These are phyloP conservation scores for Colletotrichum simmondsii DNA, from an alignment of 2,329 filamentous ascomycete species.

Conservation along the genomic window DNA sequence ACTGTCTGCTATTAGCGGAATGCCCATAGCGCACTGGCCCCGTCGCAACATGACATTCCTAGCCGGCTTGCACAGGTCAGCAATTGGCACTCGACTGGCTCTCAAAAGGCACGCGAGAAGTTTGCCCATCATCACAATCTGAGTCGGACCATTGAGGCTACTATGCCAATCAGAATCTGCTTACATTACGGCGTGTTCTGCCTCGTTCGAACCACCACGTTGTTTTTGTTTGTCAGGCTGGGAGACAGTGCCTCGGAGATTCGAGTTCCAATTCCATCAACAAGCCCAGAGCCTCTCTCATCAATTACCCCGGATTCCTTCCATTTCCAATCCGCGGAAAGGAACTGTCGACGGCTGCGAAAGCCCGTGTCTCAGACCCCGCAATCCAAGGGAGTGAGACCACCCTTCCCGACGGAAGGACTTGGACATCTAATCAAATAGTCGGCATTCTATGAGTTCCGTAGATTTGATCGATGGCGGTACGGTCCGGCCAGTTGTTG, in stretches of 20 bases:
- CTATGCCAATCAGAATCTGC: not conserved
- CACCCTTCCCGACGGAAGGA: not conserved
- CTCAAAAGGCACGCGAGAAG: not conserved
- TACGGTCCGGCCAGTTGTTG: not conserved
- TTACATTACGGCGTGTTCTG: not conserved
- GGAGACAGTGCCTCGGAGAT: not conserved
- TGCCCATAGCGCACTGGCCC: not conserved
- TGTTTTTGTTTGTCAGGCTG: not conserved
- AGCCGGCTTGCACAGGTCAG: not conserved
- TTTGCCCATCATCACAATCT: not conserved
- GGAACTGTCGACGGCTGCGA: not conserved
- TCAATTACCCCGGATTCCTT: not conserved
- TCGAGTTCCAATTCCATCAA: not conserved
- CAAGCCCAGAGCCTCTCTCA: not conserved
- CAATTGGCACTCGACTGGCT: not conserved
- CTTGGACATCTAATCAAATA: not conserved
- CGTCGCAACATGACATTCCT: not conserved
- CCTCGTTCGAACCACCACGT: not conserved
- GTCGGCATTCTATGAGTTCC: not conserved
- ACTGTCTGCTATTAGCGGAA: not conserved
- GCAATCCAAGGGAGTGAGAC: not conserved
- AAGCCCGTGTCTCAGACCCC: slow-evolving; percentile 4
- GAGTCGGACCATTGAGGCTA: not conserved
- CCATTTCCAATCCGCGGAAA: not conserved
- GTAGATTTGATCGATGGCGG: not conserved